These are phyloP conservation scores for Nectriaceae sp. DNA, from an alignment of 2,329 filamentous ascomycete genomes.

Conservation along the genomic window DNA sequence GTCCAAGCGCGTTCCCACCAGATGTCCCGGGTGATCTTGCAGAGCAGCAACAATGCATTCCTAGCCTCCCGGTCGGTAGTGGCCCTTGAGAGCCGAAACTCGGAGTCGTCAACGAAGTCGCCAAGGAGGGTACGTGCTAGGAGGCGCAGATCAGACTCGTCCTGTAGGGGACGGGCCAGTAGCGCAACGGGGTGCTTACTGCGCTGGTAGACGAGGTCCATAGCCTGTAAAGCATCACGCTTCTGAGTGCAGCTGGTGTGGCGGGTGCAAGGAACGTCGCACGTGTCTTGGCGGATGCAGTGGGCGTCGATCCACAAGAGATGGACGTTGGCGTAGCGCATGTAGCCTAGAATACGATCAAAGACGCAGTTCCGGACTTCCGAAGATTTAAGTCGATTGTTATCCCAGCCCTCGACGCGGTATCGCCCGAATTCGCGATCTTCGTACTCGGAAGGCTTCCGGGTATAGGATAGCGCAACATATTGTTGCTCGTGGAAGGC, in stretches of 20 bases:
- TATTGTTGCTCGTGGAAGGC: not conserved
- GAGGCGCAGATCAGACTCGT: not conserved
- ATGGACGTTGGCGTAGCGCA: not conserved
- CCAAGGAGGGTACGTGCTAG: not conserved
- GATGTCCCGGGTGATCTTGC: slow-evolving; percentile 1
- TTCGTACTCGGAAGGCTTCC: not conserved
- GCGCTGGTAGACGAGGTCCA: not conserved
- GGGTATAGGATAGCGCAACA: not conserved
- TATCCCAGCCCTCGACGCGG: not conserved
- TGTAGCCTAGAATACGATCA: slow-evolving; percentile 2
- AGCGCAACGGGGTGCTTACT: not conserved
- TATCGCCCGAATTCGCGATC: not conserved
- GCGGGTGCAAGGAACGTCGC: slow-evolving; percentile 1
- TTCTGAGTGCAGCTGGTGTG: slow-evolving; percentile 20
- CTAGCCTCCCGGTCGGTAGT: not conserved
- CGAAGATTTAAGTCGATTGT: not conserved
- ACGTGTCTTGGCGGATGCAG: not conserved
- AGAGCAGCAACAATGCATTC: not conserved
- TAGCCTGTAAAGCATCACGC: not conserved
- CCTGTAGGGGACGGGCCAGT: not conserved
- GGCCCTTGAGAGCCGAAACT: not conserved
- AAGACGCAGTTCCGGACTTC: slow-evolving; percentile 3
- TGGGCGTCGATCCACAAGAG: not conserved
- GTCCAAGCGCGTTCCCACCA: slow-evolving; percentile 5
- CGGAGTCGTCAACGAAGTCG: not conserved